Base-by-base conservation (phyloP, 2,329 filamentous ascomycete genomes). In the Cladosporium sp. region DNA sequence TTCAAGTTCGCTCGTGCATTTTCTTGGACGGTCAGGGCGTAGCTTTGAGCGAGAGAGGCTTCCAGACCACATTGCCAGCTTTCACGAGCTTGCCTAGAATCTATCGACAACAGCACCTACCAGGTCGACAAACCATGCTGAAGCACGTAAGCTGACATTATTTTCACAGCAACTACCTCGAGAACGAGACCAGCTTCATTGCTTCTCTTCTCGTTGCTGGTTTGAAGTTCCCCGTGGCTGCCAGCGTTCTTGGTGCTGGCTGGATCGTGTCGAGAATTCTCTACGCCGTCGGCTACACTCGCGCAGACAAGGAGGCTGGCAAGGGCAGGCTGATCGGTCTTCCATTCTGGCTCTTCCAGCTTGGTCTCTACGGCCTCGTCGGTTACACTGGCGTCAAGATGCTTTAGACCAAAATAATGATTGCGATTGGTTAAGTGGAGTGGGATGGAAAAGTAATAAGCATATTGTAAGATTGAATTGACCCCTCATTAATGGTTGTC, bases 161-260 rank as follows among this genome's bases (percentile, higher is more conserved):
- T 32, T 30, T n/a, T 44, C 68, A 71, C 64, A 79, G 80, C 73
- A 88, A 89, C 77, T 87, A 83, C 77, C 77, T 85, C 70, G 87
- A 89, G 78, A 86, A 87, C 75, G 81, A 85, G 68, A 72, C 82
- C 2, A 80, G 82, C 64, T 81, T 82, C 4, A 80, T 86, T 55
- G 77, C 82, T 30, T 80, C 80, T 58, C 79, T 85, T 72, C 77
- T 88, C 21, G 79, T 88, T 64, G 80, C 83, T 0, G 87, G 86
- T 2, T 70, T 88, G 64, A 78, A 78, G 68, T 87, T 83, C 74
- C 87, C 87, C 0, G 72, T 79, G 32, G 75, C 80, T 4, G 77
- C 82, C 2, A 77, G 82, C 0, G 76, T 75, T 4, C 68, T 86
- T 58, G 84, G 84, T 10, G 75, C 75, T 0, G 73, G 75, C 2